These are phyloP conservation scores for Abrus precatorius DNA, from an alignment of 306 rosid genomes.

Conservation along the genomic window DNA sequence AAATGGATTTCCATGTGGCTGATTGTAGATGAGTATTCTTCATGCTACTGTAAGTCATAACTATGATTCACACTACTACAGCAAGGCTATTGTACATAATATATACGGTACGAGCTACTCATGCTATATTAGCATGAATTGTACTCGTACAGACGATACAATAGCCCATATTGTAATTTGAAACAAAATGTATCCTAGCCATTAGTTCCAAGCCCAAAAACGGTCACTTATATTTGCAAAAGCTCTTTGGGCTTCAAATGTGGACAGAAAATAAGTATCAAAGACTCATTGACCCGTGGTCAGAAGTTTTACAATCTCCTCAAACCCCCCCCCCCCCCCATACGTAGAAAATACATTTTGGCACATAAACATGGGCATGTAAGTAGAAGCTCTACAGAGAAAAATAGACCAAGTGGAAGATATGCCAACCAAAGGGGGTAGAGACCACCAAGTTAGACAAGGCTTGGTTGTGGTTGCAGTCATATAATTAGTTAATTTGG, in stretches of 20 bases:
- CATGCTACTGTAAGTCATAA: conserved; percentile 5
- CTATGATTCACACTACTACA: not conserved
- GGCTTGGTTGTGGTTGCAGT: not conserved
- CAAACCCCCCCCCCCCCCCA: not conserved
- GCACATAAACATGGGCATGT: not conserved
- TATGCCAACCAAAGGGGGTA: not conserved
- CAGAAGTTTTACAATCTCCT: not conserved
- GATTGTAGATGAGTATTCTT: not conserved
- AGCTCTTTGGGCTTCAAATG: not conserved
- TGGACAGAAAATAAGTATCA: not conserved
- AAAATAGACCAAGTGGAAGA: not conserved
- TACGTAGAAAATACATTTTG: not conserved
- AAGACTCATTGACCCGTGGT: not conserved
- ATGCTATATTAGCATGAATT: not conserved
- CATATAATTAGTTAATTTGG: not conserved
- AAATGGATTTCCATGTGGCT: not conserved
- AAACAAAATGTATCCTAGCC: not conserved
- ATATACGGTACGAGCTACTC: not conserved
- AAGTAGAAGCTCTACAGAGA: not conserved
- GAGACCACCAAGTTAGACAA: not conserved
- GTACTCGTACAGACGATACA: not conserved
- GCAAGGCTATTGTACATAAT: conserved; percentile 1
- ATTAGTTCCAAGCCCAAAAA: not conserved
- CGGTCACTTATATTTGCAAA: not conserved
- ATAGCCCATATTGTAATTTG: not conserved